phyloP scores from a whole-genome alignment of 345 rosid genomes.

The Brassica carinata region DNA sequence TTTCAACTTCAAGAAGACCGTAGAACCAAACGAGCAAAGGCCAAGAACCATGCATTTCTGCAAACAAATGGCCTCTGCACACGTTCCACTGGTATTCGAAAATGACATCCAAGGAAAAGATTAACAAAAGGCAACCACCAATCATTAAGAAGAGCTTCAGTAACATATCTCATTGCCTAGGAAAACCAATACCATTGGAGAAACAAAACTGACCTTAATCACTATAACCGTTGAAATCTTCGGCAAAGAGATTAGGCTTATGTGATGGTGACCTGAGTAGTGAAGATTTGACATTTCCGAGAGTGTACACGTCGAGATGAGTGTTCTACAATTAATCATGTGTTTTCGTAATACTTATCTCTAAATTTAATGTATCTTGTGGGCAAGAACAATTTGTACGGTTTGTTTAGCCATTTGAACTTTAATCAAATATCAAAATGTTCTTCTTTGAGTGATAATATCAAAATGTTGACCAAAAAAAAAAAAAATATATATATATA shows the following conservation, averaged over 20 bases:
- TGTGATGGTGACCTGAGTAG: background rate
- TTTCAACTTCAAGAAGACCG: slow-evolving; percentile 11
- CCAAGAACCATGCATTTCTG: slow-evolving; percentile 1
- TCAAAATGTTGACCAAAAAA: background rate
- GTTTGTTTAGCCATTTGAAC: background rate
- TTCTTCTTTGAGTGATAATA: too few species aligned
- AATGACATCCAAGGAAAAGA: background rate
- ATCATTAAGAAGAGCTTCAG: background rate
- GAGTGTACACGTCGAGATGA: background rate
- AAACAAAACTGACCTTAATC: background rate
- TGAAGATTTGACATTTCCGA: background rate
- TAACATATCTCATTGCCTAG: background rate
- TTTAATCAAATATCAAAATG: background rate
- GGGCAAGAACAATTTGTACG: background rate
- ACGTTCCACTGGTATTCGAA: slow-evolving; percentile 9
- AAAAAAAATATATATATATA: too few species aligned
- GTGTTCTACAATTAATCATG: background rate
- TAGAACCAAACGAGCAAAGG: background rate
- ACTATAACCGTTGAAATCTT: background rate
- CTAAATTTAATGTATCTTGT: background rate
- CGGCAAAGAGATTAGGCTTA: background rate
- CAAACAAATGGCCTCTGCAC: slow-evolving; percentile 16
- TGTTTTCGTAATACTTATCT: background rate
- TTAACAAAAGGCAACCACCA: background rate
- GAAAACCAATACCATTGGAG: background rate